phyloP scores from a whole-genome alignment of 1,139 yeast species.

The Saccharomycopsis crataegensis region DNA sequence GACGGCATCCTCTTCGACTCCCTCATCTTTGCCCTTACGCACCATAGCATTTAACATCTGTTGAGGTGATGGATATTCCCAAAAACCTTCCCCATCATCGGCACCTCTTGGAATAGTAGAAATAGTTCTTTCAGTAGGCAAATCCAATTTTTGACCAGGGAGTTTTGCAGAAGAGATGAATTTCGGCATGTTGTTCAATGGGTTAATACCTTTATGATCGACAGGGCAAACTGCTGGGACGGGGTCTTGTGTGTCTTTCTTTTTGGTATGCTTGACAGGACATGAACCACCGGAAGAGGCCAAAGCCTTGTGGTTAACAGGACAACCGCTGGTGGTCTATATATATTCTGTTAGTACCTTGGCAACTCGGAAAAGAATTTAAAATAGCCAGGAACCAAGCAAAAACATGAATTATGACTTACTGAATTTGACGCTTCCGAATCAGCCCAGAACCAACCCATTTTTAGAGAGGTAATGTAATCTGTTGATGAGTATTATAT shows the following conservation, averaged over 20 bases:
- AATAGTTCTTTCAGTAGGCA: constrained; percentile 77
- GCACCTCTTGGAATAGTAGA: constrained; percentile 87
- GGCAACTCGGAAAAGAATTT: not conserved
- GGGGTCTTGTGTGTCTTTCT: not conserved
- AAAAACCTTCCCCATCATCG: constrained; percentile 48
- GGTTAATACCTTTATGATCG: constrained; percentile 42
- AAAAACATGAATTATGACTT: not conserved
- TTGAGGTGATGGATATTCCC: constrained; percentile 99
- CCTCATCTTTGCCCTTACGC: constrained; percentile 76
- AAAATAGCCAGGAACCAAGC: not conserved
- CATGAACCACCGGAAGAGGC: constrained; percentile 22
- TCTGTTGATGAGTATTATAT: not conserved
- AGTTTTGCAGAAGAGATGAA: constrained; percentile 57
- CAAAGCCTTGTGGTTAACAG: constrained; percentile 18
- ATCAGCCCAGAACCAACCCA: constrained; percentile 88
- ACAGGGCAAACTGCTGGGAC: constrained; percentile 29
- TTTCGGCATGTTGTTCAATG: constrained; percentile 85
- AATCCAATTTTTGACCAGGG: constrained; percentile 71
- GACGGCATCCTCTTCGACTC: constrained; percentile 90
- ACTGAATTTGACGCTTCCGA: constrained; percentile 15
- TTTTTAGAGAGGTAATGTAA: constrained; percentile 23
- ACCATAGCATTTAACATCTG: constrained; percentile 98
- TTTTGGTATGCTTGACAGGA: constrained; percentile 12
- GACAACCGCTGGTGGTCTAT: constrained; percentile 6
- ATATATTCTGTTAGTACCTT: not conserved